Evolutionary conservation across 208 protist genomes (phyloP).

Genomic region (Porcisia hertigi): DNA sequence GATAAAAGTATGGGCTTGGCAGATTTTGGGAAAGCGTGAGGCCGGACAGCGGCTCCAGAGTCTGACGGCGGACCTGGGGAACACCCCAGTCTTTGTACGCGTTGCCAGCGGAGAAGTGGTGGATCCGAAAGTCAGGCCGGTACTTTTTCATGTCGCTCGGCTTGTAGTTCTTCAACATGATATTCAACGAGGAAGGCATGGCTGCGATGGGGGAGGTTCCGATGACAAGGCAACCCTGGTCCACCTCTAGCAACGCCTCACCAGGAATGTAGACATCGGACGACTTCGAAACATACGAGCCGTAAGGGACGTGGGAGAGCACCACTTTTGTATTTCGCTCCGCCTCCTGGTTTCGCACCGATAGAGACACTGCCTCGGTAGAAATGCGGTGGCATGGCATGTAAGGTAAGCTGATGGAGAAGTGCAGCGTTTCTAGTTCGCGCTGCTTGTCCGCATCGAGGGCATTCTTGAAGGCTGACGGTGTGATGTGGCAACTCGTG

Average conservation of each 20-base stretch:
- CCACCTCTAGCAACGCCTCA: conserved; percentile 12
- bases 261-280: conserved; percentile 6
- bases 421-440: conserved; percentile 22
- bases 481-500: conserved; percentile 34
- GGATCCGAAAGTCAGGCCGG: conserved; percentile 19
- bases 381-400: conserved; percentile 26
- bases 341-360: background rate
- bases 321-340: conserved; percentile 1
- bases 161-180: conserved; percentile 22
- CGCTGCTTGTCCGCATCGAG: conserved; percentile 7
- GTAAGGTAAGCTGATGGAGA: conserved; percentile 26
- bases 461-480: conserved; percentile 25
- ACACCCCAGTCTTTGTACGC: conserved; percentile 26
- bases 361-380: conserved; percentile 12
- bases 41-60: conserved; percentile 18
- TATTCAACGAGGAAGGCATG: conserved; percentile 19
- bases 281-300: background rate
- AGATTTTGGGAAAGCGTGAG: background rate
- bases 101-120: conserved; percentile 23
- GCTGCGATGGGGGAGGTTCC: conserved; percentile 19
- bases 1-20: conserved; percentile 16
- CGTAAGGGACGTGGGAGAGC: conserved; percentile 24
- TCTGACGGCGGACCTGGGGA: conserved; percentile 23
- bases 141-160: conserved; percentile 10
- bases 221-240: conserved; percentile 26